A percentile compares a stretch with the other conserved stretches of the same genome.
These are phyloP conservation scores for Cytospora piceae DNA, from an alignment of 2,329 filamentous ascomycete genomes.

Conservation along the genomic window DNA sequence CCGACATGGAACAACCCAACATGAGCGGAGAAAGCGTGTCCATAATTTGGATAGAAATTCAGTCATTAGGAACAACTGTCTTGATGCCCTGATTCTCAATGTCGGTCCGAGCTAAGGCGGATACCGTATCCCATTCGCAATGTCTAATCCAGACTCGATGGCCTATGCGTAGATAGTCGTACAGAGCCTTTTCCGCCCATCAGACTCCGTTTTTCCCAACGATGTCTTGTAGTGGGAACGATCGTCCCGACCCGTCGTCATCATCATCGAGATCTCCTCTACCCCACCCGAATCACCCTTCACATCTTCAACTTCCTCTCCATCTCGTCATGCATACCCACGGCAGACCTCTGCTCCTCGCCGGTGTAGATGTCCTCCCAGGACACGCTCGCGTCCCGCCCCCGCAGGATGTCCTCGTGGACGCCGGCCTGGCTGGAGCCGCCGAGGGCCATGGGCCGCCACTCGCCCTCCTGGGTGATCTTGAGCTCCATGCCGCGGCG, in stretches of 20 bases:
- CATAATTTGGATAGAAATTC: slow-evolving; percentile 30
- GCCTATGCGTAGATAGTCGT: slow-evolving; percentile 22
- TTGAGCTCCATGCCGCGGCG: slow-evolving; percentile 93
- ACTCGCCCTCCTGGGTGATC: slow-evolving; percentile 79
- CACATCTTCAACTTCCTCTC: slow-evolving; percentile 86
- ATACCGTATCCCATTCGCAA: not conserved
- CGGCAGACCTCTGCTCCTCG: slow-evolving; percentile 70
- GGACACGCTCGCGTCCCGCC: slow-evolving; percentile 73
- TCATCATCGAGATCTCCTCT: not conserved
- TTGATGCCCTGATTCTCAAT: not conserved
- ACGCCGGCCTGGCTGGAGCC: slow-evolving; percentile 65
- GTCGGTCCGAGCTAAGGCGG: not conserved
- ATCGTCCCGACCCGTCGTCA: not conserved
- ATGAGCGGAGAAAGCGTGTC: slow-evolving; percentile 27
- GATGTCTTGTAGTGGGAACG: not conserved
- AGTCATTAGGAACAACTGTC: slow-evolving; percentile 23
- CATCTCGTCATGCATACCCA: slow-evolving; percentile 89
- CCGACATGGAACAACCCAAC: slow-evolving; percentile 15
- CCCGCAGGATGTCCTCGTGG: slow-evolving; percentile 87
- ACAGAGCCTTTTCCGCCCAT: slow-evolving; percentile 4
- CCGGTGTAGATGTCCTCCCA: slow-evolving; percentile 96
- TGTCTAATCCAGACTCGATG: slow-evolving; percentile 15
- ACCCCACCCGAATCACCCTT: slow-evolving; percentile 32
- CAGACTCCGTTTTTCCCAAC: not conserved
- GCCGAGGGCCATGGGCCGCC: slow-evolving; percentile 73